Percentiles rank a stretch among this genome's conserved stretches.
These are phyloP conservation scores for Leishmania martiniquensis DNA, from an alignment of 208 protist species.

Conservation along the genomic window DNA sequence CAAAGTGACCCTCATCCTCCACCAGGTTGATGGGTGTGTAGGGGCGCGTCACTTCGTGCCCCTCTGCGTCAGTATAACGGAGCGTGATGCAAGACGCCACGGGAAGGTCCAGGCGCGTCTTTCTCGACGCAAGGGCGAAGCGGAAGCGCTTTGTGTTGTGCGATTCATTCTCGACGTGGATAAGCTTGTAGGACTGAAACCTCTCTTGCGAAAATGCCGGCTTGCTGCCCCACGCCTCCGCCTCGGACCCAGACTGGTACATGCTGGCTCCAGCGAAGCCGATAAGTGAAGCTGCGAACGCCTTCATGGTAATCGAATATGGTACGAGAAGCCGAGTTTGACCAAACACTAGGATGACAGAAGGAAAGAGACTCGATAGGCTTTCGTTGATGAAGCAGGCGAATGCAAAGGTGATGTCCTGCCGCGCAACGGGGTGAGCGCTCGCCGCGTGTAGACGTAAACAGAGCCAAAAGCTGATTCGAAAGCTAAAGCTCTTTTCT, in stretches of 20 bases:
- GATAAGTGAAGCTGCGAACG: constrained; percentile 34
- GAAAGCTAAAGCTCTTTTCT: neutral
- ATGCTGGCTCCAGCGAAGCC: constrained; percentile 37
- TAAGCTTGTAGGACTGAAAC: constrained; percentile 65
- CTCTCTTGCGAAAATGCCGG: constrained; percentile 63
- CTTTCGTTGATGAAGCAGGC: neutral
- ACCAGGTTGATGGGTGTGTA: constrained; percentile 78
- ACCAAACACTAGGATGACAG: neutral
- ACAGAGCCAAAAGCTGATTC: neutral
- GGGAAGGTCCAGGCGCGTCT: constrained; percentile 43
- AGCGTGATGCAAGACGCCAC: constrained; percentile 75
- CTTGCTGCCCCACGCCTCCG: constrained; percentile 33
- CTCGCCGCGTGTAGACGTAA: neutral
- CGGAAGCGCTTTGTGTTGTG: constrained; percentile 75
- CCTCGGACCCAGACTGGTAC: constrained; percentile 33
- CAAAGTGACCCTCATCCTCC: constrained; percentile 64
- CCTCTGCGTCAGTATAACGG: constrained; percentile 55
- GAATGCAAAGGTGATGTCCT: neutral
- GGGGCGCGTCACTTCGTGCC: constrained; percentile 68
- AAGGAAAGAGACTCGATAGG: neutral
- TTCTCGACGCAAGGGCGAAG: constrained; percentile 50
- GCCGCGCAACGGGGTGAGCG: neutral
- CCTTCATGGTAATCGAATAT: constrained; percentile 40
- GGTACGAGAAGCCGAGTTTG: neutral
- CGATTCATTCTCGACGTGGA: constrained; percentile 48